Evolutionary conservation across 73 alveolate genomes (phyloP), one percentile per base, ranked within the genome.

Genomic region (Symbiodinium pilosum): DNA sequence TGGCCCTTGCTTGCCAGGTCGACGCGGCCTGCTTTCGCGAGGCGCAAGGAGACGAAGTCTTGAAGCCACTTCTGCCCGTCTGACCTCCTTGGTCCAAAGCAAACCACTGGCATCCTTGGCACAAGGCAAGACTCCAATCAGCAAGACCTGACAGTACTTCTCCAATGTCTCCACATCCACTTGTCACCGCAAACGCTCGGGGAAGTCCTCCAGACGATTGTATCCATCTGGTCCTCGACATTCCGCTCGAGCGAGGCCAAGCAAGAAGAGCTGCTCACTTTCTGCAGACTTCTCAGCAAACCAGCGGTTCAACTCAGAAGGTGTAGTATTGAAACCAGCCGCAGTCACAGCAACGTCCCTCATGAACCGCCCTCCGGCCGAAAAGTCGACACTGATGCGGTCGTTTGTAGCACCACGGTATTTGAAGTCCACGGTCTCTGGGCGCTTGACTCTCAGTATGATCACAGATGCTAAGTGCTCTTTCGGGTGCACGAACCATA

Each of bases 291-390:
- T 36, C 54, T 42, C 87, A 7, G 75, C n/a, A 43, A 69, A 68
- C 77, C 56, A 6, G 30, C 77, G 42, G 96, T 64, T 68, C 88
- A 91, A 54, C 73, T 89, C 95, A 14, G 40, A 16, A 43, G 96
- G 96, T n/a, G 71, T 0, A 6, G 51, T 47, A 68, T 59, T 32
- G 42, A 91, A 91, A 1, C 77, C 96, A 30, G 96, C 96, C n/a
- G 96, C 96, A 20, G 96, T 91, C 81, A 91, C 96, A 28, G 96
- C 75, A n/a, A 91, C 30, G 87, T 91, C 96, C 7, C 56, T 68
- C 30, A 91, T 47, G 39, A 18, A 11, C 44, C 47, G 43, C 21
- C 71, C 21, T 18, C 88, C 96, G 0, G 96, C 96, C 16, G 75
- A 38, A 77, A 91, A 91, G 43, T 91, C 96, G 41, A 91, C 77